Evolutionary conservation across 2,329 filamentous ascomycete species (phyloP), one percentile per base, ranked within the genome.

Genomic region (Aspergillus melleus): DNA sequence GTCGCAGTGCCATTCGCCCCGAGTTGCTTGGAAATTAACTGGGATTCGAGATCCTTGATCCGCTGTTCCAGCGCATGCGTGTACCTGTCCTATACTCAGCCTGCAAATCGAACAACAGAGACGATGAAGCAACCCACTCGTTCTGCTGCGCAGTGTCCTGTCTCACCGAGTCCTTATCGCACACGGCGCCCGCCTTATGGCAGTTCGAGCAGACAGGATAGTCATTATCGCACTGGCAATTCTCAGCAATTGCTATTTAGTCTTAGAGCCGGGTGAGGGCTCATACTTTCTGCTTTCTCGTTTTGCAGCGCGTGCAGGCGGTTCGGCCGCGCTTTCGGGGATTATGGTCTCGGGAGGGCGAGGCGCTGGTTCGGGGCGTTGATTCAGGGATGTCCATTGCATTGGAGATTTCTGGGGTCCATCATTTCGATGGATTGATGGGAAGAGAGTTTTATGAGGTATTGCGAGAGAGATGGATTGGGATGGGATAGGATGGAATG

Each of bases 121-220:
- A 51, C 22, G 9, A 20, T 20, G 19, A 22, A 47, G 19, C 22
- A 14, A 64, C 69, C 58, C 60, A 73, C 76, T 77, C 72, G 67
- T 77, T 70, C 60, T 73, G 65, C 58, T 71, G 57, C 57, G 72
- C 68, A 55, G 72, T 68, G 58, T 78, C 76, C 53, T 78, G 73
- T 26, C 75, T 72, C 39, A 80, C 74, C 6, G 73, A 73, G 29
- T 72, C 72, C 61, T 80, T 80, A 61, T 80, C 78, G 62, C 79
- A 81, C 24, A 71, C 68, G 16, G 68, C 72, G 8, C 77, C 77
- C 3, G 78, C 75, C 61, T 76, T 79, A 20, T 65, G 71, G 57
- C 79, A 81, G 63, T 80, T 81, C 36, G 78, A 79, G 62, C 79
- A 81, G 9, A 70, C 70, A 4, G 79, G 78, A 64, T 76, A 77